These are phyloP conservation scores for Xylaria sp. DNA, from an alignment of 2,329 filamentous ascomycete species.

Conservation along the genomic window DNA sequence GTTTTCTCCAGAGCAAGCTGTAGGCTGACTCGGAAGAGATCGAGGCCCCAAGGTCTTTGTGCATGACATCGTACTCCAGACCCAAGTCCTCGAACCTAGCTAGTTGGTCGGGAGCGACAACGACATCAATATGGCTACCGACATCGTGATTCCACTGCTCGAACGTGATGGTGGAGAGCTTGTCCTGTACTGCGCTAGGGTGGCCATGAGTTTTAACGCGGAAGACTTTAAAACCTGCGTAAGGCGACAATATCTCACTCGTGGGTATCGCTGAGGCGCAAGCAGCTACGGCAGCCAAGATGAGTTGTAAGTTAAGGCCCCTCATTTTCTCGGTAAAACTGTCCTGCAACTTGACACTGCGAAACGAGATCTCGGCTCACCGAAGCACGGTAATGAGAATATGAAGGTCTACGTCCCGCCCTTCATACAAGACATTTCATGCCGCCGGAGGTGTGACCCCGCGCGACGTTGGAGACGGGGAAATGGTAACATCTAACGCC, in stretches of 20 bases:
- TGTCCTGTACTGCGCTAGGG: constrained; percentile 43
- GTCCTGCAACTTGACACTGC: not conserved
- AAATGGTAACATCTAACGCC: constrained; percentile 23
- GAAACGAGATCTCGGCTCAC: not conserved
- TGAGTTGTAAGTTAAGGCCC: not conserved
- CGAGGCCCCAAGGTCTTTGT: constrained; percentile 40
- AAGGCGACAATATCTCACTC: constrained; percentile 39
- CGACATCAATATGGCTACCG: constrained; percentile 41
- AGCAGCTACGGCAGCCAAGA: not conserved
- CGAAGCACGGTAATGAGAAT: not conserved
- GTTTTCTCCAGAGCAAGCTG: constrained; percentile 19
- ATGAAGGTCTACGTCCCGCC: too few relatives aligned
- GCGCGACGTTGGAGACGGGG: not conserved
- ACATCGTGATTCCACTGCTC: constrained; percentile 35
- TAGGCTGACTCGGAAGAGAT: constrained; percentile 39
- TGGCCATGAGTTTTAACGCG: constrained; percentile 52
- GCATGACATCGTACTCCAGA: constrained; percentile 40
- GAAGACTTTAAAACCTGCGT: constrained; percentile 53
- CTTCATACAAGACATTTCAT: not conserved
- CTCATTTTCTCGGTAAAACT: constrained; percentile 7
- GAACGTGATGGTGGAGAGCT: constrained; percentile 35
- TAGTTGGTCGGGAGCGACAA: constrained; percentile 41
- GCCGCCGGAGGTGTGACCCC: not conserved
- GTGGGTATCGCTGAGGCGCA: constrained; percentile 6
- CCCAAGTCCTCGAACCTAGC: constrained; percentile 39